Conservation (phyloP, 257 asterid species). For the Fraxinus americana region DNA sequence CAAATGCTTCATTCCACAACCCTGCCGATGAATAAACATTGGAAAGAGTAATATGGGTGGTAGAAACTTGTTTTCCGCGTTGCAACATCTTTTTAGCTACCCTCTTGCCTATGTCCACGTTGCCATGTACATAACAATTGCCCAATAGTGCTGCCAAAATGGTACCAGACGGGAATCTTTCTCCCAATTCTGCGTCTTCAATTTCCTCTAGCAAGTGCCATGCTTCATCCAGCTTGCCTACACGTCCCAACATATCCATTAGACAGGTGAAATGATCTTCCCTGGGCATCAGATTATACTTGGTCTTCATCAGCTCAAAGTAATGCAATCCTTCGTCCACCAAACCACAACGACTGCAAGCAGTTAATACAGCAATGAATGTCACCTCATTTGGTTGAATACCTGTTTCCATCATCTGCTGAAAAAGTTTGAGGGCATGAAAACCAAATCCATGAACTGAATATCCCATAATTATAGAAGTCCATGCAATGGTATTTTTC, state of each 20-base stretch:
- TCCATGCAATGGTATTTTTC: constrained; percentile 46
- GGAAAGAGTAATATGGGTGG: constrained; percentile 31
- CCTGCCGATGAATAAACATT: constrained; percentile 47
- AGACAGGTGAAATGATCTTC: constrained; percentile 45
- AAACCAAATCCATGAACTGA: constrained; percentile 42
- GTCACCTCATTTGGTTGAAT: constrained; percentile 44
- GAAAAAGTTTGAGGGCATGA: constrained; percentile 36
- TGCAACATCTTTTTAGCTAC: constrained; percentile 35
- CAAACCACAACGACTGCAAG: constrained; percentile 47
- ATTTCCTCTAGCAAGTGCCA: constrained; percentile 38
- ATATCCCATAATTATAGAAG: constrained; percentile 36
- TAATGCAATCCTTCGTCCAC: constrained; percentile 41
- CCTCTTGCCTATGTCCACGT: constrained; percentile 35
- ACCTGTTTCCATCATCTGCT: constrained; percentile 35
- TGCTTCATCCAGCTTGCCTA: constrained; percentile 50
- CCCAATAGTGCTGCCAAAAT: constrained; percentile 53
- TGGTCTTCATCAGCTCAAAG: constrained; percentile 37
- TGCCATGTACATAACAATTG: constrained; percentile 39
- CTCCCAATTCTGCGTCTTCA: constrained; percentile 18
- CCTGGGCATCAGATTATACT: constrained; percentile 28
- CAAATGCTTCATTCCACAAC: constrained; percentile 48
- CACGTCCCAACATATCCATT: constrained; percentile 46
- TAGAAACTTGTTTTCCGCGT: constrained; percentile 23
- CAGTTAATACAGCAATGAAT: constrained; percentile 39
- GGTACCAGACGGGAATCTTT: constrained; percentile 11